Evolutionary conservation across 2,329 filamentous ascomycete species (phyloP).

Genomic region (Aspergillus transmontanensis): DNA sequence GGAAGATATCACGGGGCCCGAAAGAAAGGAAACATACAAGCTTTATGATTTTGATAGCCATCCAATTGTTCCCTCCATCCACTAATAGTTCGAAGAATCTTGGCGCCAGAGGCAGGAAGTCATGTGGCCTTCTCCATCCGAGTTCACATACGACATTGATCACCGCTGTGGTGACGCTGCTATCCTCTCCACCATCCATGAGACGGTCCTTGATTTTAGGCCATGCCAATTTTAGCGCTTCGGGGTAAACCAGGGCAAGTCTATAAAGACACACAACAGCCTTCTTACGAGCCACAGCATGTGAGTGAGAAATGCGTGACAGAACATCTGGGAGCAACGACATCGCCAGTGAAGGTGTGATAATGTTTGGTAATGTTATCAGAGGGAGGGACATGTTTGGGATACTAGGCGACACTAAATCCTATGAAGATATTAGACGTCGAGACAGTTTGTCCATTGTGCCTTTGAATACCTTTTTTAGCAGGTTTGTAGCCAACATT

Average conservation of each 20-base stretch:
- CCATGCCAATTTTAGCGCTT: slow-evolving; percentile 89
- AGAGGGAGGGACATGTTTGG: slow-evolving; percentile 84
- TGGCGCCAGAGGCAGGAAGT: slow-evolving; percentile 90
- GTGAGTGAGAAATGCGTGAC: slow-evolving; percentile 82
- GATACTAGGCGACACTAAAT: slow-evolving; percentile 67
- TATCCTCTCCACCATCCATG: slow-evolving; percentile 85
- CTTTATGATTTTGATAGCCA: slow-evolving; percentile 99
- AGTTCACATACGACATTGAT: slow-evolving; percentile 97
- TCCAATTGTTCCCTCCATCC: slow-evolving; percentile 96
- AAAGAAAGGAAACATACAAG: slow-evolving; percentile 59
- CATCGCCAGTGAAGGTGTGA: slow-evolving; percentile 88
- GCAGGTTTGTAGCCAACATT: slow-evolving; percentile 93
- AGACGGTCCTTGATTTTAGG: slow-evolving; percentile 95
- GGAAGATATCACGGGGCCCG: neutral
- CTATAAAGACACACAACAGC: slow-evolving; percentile 93
- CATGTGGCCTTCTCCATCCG: slow-evolving; percentile 88
- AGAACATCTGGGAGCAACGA: slow-evolving; percentile 85
- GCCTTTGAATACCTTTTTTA: slow-evolving; percentile 73
- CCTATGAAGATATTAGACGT: slow-evolving; percentile 32
- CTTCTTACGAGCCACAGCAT: slow-evolving; percentile 88
- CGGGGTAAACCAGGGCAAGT: slow-evolving; percentile 92
- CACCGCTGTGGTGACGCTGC: slow-evolving; percentile 91
- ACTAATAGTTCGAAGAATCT: slow-evolving; percentile 90
- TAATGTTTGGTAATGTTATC: slow-evolving; percentile 87
- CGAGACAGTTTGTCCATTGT: neutral